Evolutionary conservation across 2,329 filamentous ascomycete genomes (phyloP).

Genomic region (Xylariaceae sp.): DNA sequence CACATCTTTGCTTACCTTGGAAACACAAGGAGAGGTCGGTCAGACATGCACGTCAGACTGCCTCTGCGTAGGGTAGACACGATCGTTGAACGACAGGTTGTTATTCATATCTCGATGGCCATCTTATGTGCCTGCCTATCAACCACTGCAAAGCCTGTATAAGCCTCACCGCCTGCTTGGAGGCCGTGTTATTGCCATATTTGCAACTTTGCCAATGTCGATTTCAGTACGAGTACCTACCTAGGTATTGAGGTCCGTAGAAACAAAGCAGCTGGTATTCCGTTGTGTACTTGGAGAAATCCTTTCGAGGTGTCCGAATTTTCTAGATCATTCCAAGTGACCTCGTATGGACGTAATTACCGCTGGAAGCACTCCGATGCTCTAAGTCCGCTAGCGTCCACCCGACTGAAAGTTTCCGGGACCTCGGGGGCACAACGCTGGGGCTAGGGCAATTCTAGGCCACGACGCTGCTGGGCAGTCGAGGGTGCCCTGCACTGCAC

Average conservation of each 20-base stretch:
- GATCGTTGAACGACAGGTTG: too few relatives aligned
- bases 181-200: background rate
- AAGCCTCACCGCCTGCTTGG: background rate
- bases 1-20: too few relatives aligned
- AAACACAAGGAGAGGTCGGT: background rate
- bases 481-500: background rate
- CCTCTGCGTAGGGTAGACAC: background rate
- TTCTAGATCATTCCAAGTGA: background rate
- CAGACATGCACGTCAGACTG: conserved; percentile 14
- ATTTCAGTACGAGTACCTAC: too few relatives aligned
- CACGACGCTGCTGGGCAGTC: background rate
- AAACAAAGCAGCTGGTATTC: background rate
- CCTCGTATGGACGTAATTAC: background rate
- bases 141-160: background rate
- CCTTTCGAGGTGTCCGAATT: background rate
- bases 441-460: too few relatives aligned
- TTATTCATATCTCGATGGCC: too few relatives aligned
- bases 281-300: background rate
- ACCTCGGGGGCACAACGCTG: too few relatives aligned
- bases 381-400: too few relatives aligned
- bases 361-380: background rate
- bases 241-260: too few relatives aligned
- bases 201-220: background rate
- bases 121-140: too few relatives aligned
- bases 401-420: too few relatives aligned